phyloP scores from a whole-genome alignment of 75 land plant species.

The Cupressus sempervirens region DNA sequence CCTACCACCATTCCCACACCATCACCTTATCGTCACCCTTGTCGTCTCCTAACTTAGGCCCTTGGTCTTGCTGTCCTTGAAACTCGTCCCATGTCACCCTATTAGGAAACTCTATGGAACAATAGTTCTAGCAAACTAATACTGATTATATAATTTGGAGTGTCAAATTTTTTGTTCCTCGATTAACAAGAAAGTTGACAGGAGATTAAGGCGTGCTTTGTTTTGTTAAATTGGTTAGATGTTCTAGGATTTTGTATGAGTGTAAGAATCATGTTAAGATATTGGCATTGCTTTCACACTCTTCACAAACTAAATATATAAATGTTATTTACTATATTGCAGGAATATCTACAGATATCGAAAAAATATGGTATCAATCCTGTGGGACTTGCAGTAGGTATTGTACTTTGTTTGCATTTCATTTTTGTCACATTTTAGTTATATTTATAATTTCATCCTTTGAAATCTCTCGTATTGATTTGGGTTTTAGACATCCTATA shows the following conservation, averaged over 20 bases:
- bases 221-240: not conserved
- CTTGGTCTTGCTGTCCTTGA: no score
- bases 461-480: not conserved
- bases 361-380: slow-evolving; percentile 50
- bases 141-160: not conserved
- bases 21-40: no score
- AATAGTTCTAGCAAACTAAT: not conserved
- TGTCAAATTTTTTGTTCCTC: not conserved
- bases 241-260: not conserved
- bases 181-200: not conserved
- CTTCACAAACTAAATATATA: not conserved
- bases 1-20: no score
- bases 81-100: no score
- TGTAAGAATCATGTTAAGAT: not conserved
- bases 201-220: not conserved
- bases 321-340: slow-evolving; percentile 15
- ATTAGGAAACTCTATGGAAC: no score
- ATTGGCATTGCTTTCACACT: not conserved
- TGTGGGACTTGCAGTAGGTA: slow-evolving; percentile 76
- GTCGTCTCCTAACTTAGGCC: no score
- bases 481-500: not conserved
- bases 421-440: not conserved
- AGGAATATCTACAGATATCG: slow-evolving; percentile 65
- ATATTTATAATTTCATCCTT: not conserved
- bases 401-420: not conserved